phyloP scores from a whole-genome alignment of 805 yeast genomes.

The Jamesozyma lodderae region DNA sequence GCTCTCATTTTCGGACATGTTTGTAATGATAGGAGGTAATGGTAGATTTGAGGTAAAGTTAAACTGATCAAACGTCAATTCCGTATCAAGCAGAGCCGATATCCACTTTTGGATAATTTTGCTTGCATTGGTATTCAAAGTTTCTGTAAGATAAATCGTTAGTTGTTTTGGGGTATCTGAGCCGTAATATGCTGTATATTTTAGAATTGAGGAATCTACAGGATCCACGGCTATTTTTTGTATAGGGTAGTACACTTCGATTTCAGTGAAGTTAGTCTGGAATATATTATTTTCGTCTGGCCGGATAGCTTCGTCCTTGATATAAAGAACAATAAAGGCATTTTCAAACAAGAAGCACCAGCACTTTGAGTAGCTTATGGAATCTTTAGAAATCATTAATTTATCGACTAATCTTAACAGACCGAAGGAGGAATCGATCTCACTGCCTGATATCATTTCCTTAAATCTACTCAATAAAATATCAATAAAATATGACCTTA shows the following conservation, averaged over 20 bases:
- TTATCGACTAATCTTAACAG: slow-evolving; percentile 31
- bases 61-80: slow-evolving; percentile 23
- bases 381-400: slow-evolving; percentile 26
- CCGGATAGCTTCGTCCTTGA: slow-evolving; percentile 2
- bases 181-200: slow-evolving; percentile 7
- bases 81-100: slow-evolving; percentile 31
- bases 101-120: slow-evolving; percentile 35
- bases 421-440: slow-evolving; percentile 29
- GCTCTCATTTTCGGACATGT: slow-evolving; percentile 3
- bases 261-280: slow-evolving; percentile 7
- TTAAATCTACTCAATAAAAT: slow-evolving; percentile 15
- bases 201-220: slow-evolving; percentile 18
- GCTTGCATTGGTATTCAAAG: slow-evolving; percentile 22
- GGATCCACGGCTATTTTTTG: slow-evolving; percentile 13
- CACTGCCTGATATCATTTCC: slow-evolving; percentile 15
- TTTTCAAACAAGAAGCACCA: slow-evolving; percentile 31
- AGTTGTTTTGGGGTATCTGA: not conserved
- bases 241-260: slow-evolving; percentile 11
- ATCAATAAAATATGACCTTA: slow-evolving; percentile 22
- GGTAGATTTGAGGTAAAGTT: slow-evolving; percentile 29
- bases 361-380: slow-evolving; percentile 17
- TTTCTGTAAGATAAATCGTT: slow-evolving; percentile 17
- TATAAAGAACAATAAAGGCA: slow-evolving; percentile 13
- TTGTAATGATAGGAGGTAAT: slow-evolving; percentile 13
- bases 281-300: slow-evolving; percentile 4